A percentile compares a stretch with the other conserved stretches of the same genome.
Evolutionary conservation across 1,284 basidiomycete species (phyloP).

Genomic region (Hymenochaete sp.): DNA sequence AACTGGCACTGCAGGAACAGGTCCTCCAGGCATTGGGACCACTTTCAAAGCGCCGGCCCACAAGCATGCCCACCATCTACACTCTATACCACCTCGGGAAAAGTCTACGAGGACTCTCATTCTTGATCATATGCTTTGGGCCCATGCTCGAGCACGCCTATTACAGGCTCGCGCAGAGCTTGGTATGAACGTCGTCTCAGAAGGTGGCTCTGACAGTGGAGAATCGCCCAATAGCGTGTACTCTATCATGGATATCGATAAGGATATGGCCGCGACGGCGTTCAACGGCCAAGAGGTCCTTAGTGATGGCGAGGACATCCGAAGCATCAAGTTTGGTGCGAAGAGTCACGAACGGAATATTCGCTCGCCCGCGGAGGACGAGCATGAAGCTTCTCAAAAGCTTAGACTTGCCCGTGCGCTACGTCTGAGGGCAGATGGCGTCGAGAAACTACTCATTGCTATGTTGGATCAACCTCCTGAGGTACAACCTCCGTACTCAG

Average conservation of each 20-base stretch:
- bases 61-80: conserved; percentile 65
- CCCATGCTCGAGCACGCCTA: conserved; percentile 70
- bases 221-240: conserved; percentile 65
- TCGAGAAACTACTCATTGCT: conserved; percentile 69
- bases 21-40: conserved; percentile 1
- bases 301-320: conserved; percentile 40
- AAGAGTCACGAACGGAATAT: conserved; percentile 28
- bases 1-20: conserved; percentile 3
- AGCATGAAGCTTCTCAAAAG: conserved; percentile 53
- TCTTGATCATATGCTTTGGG: conserved; percentile 77
- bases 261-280: conserved; percentile 30
- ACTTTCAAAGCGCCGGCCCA: conserved; percentile 53
- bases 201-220: conserved; percentile 45
- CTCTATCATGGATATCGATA: conserved; percentile 48
- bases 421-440: conserved; percentile 60
- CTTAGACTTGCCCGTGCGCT: conserved; percentile 51
- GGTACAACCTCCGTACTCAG: conserved; percentile 37
- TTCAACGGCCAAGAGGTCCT: conserved; percentile 49
- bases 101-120: conserved; percentile 75
- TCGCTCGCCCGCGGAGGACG: conserved; percentile 46
- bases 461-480: conserved; percentile 72
- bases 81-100: conserved; percentile 67
- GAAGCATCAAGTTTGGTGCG: conserved; percentile 17
- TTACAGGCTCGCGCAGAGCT: conserved; percentile 73
- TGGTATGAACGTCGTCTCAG: conserved; percentile 70